These are phyloP conservation scores for Galerina sulciceps DNA, from an alignment of 768 basidiomycete genomes.

Conservation along the genomic window DNA sequence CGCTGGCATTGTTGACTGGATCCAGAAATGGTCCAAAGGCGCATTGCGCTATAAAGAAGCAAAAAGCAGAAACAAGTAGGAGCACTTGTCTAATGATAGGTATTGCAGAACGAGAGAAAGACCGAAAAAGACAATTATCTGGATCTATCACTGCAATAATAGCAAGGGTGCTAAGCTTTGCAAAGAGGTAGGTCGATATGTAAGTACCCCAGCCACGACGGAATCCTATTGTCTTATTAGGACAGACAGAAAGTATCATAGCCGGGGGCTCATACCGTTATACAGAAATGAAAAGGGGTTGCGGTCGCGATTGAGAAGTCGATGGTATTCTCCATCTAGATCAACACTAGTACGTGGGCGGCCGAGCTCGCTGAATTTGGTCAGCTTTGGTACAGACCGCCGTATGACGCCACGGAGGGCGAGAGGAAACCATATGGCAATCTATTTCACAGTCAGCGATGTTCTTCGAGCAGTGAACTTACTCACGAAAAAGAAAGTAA, in stretches of 20 bases:
- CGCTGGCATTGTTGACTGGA: constrained; percentile 74
- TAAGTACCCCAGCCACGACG: constrained; percentile 73
- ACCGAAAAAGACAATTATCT: constrained; percentile 75
- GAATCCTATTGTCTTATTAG: constrained; percentile 49
- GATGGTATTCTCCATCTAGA: constrained; percentile 72
- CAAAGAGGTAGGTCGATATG: constrained; percentile 65
- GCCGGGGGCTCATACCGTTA: constrained; percentile 48
- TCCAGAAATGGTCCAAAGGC: constrained; percentile 66
- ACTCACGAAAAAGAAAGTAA: constrained; percentile 58
- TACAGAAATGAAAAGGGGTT: constrained; percentile 78
- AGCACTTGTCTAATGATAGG: constrained; percentile 63
- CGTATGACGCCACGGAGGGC: constrained; percentile 60
- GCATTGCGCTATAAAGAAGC: constrained; percentile 68
- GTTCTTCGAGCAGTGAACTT: not conserved
- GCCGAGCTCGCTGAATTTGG: constrained; percentile 74
- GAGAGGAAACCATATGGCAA: constrained; percentile 74
- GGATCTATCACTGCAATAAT: constrained; percentile 69
- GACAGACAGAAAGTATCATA: not conserved
- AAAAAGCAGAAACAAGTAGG: constrained; percentile 57
- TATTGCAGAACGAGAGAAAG: constrained; percentile 51
- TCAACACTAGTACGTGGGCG: constrained; percentile 56
- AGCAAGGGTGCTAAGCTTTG: constrained; percentile 70
- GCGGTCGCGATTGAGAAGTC: constrained; percentile 61
- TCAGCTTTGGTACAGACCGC: constrained; percentile 64
- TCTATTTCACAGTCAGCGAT: constrained; percentile 34